These are phyloP conservation scores for Cymbidium sinense DNA, from an alignment of 106 monocot genomes.

Conservation along the genomic window DNA sequence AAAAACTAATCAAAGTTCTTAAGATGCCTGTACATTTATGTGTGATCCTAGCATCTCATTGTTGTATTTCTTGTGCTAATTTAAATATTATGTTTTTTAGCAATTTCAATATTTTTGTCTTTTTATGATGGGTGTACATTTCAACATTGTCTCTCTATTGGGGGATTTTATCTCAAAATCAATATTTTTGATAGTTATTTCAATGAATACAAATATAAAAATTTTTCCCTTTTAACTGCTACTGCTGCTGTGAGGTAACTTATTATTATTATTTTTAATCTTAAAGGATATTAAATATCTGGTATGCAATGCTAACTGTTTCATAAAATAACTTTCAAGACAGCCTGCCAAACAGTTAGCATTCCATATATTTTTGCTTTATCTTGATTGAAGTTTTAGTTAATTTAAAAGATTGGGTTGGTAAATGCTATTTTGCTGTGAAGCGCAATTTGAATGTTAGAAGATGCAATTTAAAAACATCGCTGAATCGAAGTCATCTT, in stretches of 20 bases:
- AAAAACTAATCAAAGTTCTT: neutral
- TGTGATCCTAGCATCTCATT: neutral
- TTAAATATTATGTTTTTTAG: neutral
- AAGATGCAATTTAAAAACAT: neutral
- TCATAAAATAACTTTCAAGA: neutral
- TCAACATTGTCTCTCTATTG: neutral
- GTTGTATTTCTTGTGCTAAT: neutral
- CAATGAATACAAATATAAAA: neutral
- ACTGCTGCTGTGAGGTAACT: neutral
- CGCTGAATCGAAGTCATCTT: neutral
- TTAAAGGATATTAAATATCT: neutral
- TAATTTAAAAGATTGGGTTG: neutral
- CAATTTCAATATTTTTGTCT: neutral
- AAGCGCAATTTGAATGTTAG: neutral
- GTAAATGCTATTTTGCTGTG: neutral
- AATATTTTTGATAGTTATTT: neutral
- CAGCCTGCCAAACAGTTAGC: neutral
- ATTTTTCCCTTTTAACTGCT: neutral
- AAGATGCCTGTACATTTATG: neutral
- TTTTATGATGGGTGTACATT: neutral
- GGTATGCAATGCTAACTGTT: neutral
- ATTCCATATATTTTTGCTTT: neutral
- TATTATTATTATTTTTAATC: neutral
- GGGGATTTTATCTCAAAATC: neutral
- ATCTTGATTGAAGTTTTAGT: neutral